These are phyloP conservation scores for Xylaria polymorpha DNA, from an alignment of 2,329 filamentous ascomycete species.

Conservation along the genomic window DNA sequence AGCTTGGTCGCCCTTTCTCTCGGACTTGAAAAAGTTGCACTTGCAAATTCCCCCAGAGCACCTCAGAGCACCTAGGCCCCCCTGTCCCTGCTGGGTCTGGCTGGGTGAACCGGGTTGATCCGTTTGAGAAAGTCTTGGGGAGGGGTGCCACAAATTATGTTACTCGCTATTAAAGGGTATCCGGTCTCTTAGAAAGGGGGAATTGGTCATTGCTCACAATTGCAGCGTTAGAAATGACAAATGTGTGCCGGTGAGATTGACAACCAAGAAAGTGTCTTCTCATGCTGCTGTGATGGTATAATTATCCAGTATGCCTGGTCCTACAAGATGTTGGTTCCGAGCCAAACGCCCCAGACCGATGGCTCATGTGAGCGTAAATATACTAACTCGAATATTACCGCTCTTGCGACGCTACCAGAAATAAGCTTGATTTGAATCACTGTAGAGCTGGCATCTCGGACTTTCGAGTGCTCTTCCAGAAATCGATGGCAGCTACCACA, in stretches of 20 bases:
- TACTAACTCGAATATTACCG: conserved; percentile 20
- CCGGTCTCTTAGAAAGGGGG: conserved; percentile 28
- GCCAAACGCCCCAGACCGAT: conserved; percentile 28
- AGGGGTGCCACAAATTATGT: conserved; percentile 20
- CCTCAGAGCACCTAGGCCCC: neutral
- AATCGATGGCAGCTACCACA: conserved; percentile 93
- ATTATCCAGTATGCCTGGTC: conserved; percentile 50
- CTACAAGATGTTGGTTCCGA: conserved; percentile 42
- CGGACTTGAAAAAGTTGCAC: neutral
- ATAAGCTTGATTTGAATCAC: conserved; percentile 37
- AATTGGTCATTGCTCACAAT: conserved; percentile 34
- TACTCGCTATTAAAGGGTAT: conserved; percentile 36
- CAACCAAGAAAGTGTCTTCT: conserved; percentile 37
- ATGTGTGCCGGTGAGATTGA: conserved; percentile 41
- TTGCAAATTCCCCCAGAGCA: conserved; percentile 4
- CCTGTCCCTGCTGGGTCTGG: neutral
- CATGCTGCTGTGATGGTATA: conserved; percentile 42
- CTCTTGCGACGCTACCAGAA: conserved; percentile 28
- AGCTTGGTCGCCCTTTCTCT: conserved; percentile 1
- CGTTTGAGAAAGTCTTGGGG: conserved; percentile 12
- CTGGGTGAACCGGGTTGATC: conserved; percentile 7
- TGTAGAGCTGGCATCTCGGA: conserved; percentile 53
- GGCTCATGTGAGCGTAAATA: conserved; percentile 34
- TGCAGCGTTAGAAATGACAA: conserved; percentile 37
- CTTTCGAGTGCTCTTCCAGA: conserved; percentile 80